phyloP scores from a whole-genome alignment of 176 grass and related monocot genomes.

The Thalia dealbata region DNA sequence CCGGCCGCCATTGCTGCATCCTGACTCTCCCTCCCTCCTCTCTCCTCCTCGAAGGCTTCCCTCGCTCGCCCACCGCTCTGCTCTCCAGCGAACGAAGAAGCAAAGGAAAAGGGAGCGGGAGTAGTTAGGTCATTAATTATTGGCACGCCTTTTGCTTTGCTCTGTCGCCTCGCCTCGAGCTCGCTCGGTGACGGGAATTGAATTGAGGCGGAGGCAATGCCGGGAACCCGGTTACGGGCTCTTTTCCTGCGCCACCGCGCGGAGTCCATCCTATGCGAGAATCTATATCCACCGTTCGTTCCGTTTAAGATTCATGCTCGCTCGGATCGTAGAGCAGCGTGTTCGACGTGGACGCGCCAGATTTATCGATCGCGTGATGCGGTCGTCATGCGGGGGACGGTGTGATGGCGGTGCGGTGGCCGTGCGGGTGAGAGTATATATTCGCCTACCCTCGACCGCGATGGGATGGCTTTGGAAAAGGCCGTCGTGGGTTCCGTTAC shows the following conservation, averaged over 20 bases:
- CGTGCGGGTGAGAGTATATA: too few relatives aligned
- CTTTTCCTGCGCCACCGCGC: too few relatives aligned
- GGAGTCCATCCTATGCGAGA: neutral
- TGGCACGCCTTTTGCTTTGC: too few relatives aligned
- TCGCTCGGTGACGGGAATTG: too few relatives aligned
- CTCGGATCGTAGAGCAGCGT: neutral
- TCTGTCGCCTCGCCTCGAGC: too few relatives aligned
- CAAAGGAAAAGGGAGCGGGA: neutral
- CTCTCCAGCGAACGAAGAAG: neutral
- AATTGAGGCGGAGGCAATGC: too few relatives aligned
- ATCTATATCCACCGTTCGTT: neutral
- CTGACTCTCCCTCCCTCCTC: neutral
- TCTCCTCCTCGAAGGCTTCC: neutral
- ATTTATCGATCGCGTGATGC: neutral
- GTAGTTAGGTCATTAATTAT: neutral
- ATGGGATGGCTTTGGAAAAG: too few relatives aligned
- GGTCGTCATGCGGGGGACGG: too few relatives aligned
- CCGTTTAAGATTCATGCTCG: neutral
- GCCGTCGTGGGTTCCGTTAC: too few relatives aligned
- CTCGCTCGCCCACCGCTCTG: neutral
- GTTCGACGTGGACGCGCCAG: neutral
- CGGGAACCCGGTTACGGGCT: too few relatives aligned
- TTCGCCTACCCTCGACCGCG: too few relatives aligned
- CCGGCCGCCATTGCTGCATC: constrained; percentile 34
- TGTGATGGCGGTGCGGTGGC: too few relatives aligned